Evolutionary conservation across 2,329 filamentous ascomycete genomes (phyloP).

Genomic region (Fusarium annulatum): DNA sequence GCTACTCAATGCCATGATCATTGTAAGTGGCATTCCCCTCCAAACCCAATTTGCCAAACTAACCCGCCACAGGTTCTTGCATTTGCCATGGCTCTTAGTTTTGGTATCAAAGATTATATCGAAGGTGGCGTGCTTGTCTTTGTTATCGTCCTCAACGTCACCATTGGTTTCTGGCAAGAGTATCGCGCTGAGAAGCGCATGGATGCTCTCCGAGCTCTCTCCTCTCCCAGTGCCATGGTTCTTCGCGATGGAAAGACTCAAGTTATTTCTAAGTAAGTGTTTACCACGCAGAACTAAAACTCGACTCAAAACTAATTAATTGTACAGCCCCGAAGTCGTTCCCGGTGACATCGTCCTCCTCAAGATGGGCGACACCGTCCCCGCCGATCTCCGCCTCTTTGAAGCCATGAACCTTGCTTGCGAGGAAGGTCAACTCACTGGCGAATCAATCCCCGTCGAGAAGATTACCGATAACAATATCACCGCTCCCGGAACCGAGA

Average conservation of each 20-base stretch:
- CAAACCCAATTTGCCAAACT: not conserved
- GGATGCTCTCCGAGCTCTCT: constrained; percentile 70
- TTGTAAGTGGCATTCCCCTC: constrained; percentile 58
- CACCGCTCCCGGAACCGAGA: constrained; percentile 58
- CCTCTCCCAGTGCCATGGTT: constrained; percentile 71
- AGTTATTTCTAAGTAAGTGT: constrained; percentile 67
- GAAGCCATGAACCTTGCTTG: constrained; percentile 83
- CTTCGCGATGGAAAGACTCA: constrained; percentile 68
- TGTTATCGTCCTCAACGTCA: constrained; percentile 76
- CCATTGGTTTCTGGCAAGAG: constrained; percentile 74
- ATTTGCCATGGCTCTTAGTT: constrained; percentile 79
- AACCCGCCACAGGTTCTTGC: constrained; percentile 71
- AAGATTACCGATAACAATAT: constrained; percentile 68
- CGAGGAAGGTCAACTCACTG: constrained; percentile 82
- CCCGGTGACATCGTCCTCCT: constrained; percentile 77
- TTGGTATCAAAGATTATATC: constrained; percentile 74
- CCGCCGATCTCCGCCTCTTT: constrained; percentile 76
- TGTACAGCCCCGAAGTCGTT: constrained; percentile 68
- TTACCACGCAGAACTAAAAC: not conserved
- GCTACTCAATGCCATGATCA: constrained; percentile 81
- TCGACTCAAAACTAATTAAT: constrained; percentile 19
- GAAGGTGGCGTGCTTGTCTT: constrained; percentile 75
- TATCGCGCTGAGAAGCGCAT: constrained; percentile 74
- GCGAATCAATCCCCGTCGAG: constrained; percentile 78
- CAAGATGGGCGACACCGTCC: constrained; percentile 79